These are phyloP conservation scores for Clarireedia monteithiana DNA, from an alignment of 2,329 filamentous ascomycete species.

Conservation along the genomic window DNA sequence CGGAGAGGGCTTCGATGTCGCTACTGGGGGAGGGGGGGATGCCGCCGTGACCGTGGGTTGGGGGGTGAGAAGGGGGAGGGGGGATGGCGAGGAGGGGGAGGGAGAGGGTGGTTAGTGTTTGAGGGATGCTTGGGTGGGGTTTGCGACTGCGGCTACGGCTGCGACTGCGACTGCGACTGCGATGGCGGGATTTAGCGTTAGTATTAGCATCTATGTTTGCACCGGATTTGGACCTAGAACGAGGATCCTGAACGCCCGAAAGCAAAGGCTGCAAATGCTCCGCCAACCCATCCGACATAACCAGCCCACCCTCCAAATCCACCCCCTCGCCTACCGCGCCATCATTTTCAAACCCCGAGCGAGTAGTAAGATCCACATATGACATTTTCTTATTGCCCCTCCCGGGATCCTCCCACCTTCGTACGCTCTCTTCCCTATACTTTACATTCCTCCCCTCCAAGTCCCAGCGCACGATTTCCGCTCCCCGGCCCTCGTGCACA, in stretches of 20 bases:
- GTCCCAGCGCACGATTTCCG: constrained; percentile 55
- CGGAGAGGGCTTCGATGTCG: too few species aligned
- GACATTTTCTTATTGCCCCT: constrained; percentile 50
- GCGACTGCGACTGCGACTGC: too few species aligned
- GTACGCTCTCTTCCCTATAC: constrained; percentile 37
- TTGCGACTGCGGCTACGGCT: too few species aligned
- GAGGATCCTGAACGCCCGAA: too few species aligned
- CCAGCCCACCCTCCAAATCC: constrained; percentile 2
- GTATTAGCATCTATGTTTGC: too few species aligned
- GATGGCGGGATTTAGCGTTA: too few species aligned
- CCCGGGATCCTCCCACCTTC: constrained; percentile 53
- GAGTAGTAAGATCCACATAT: constrained; percentile 50
- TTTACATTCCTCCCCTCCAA: constrained; percentile 32
- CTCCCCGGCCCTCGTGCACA: constrained; percentile 61
- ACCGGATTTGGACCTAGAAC: neutral
- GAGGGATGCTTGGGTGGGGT: too few species aligned
- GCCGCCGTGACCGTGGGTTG: too few species aligned
- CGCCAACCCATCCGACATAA: neutral
- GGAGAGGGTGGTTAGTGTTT: too few species aligned
- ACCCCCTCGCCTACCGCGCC: constrained; percentile 22
- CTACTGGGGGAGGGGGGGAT: too few species aligned
- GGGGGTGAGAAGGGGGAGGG: too few species aligned
- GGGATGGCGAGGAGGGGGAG: constrained; percentile 8
- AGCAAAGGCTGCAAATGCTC: too few species aligned
- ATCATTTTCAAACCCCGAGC: constrained; percentile 39